Evolutionary conservation across 169 alveolate species (phyloP), one percentile per base, ranked within the genome.

Genomic region (Plasmodium malariae): DNA sequence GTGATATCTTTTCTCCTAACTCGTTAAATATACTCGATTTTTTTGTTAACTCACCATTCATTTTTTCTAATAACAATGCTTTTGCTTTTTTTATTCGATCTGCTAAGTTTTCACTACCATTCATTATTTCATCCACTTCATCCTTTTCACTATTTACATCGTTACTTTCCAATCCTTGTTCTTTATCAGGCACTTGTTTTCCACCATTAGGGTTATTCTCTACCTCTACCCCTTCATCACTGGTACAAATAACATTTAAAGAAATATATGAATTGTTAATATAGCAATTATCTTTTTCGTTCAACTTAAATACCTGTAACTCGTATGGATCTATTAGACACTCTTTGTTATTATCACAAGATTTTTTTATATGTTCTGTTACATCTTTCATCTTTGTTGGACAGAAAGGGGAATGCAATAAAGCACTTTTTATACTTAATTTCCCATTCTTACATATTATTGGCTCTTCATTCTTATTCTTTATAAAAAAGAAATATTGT

Each of bases 391-490:
- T 7, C 24, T 85, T 40, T 17, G 26, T n/a, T 43, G 59, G 51
- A 43, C 69, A 43, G 45, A 85, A 49, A 0, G 87, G 71, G 6
- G 71, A 78, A 36, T 78, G 89, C 12, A 78, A 30, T 5, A 48
- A 11, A 14, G 89, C 89, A 37, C 76, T 78, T 0, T 78, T 78
- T 0, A 78, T 49, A 17, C 32, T 28, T 7, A 78, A 3, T 1
- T 45, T 40, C n/a, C 89, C 76, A 40, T 45, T 57, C 26, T 48
- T 60, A 45, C 89, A 78, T 7, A 37, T 34, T 26, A 78, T 19
- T 30, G 74, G 74, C 24, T 78, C 89, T 17, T 45, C 49, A 78
- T 78, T 78, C 19, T 78, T 78, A 48, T 78, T 78, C 11, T 78
- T 78, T 17, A 78, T 30, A 28, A 78, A 45, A 63, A 78, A 78